A percentile compares a stretch with the other conserved stretches of the same genome.
Evolutionary conservation across 441 rosid genomes (phyloP).

Genomic region (Erysimum cheiri): DNA sequence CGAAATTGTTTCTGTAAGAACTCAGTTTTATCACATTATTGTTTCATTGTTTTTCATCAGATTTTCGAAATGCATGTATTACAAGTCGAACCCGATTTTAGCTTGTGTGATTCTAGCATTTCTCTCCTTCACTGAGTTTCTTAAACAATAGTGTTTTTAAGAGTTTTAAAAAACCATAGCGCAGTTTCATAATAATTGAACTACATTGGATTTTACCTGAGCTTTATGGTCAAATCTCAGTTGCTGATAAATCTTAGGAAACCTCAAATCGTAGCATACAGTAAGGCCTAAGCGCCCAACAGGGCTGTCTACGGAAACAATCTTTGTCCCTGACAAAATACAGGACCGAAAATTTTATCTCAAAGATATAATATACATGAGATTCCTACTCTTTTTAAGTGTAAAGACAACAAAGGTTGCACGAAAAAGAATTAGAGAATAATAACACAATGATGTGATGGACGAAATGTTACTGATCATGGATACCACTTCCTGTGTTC

Average conservation of each 20-base stretch:
- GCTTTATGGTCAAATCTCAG: slow-evolving; percentile 81
- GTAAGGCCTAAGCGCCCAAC: slow-evolving; percentile 85
- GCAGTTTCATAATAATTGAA: not conserved
- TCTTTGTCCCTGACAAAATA: slow-evolving; percentile 59
- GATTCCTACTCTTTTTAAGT: not conserved
- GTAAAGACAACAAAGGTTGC: too few relatives aligned
- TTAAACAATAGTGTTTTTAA: not conserved
- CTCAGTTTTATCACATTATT: not conserved
- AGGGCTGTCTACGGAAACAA: slow-evolving; percentile 85
- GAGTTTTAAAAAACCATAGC: not conserved
- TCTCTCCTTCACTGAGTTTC: not conserved
- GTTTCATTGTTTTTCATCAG: slow-evolving; percentile 7
- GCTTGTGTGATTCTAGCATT: not conserved
- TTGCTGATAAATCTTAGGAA: slow-evolving; percentile 92
- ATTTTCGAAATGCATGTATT: not conserved
- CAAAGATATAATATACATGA: slow-evolving; percentile 14
- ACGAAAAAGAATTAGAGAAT: too few relatives aligned
- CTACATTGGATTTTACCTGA: slow-evolving; percentile 54
- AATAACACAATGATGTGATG: too few relatives aligned
- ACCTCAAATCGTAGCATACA: slow-evolving; percentile 96
- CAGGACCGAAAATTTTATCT: slow-evolving; percentile 14
- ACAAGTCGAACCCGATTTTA: not conserved
- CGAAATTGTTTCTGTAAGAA: not conserved
- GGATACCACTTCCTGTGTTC: not conserved
- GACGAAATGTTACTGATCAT: not conserved